Conservation (phyloP, 2,329 filamentous ascomycete species). For the Knufia petricola region DNA sequence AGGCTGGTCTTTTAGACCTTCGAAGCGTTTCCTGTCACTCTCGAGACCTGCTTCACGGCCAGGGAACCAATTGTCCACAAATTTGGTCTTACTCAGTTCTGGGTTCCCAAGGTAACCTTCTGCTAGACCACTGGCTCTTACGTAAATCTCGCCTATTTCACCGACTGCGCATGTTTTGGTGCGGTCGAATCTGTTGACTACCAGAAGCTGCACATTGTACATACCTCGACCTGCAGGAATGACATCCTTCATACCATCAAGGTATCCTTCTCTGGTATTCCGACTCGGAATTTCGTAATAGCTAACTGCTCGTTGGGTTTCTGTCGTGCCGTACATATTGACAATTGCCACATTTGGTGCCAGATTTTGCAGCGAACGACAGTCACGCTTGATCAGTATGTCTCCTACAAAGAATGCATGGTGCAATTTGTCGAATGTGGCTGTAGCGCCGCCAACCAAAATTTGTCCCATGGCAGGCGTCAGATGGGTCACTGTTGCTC, state of each 20-base stretch:
- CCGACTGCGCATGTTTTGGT: constrained; percentile 67
- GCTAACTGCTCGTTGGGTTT: constrained; percentile 70
- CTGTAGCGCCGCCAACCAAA: constrained; percentile 70
- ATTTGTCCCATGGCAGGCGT: constrained; percentile 97
- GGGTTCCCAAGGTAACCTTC: constrained; percentile 63
- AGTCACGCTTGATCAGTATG: constrained; percentile 75
- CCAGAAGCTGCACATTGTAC: constrained; percentile 76
- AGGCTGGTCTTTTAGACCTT: constrained; percentile 48
- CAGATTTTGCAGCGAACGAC: constrained; percentile 62
- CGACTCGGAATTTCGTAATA: constrained; percentile 69
- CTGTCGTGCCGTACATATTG: constrained; percentile 84
- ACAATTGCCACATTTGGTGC: constrained; percentile 66
- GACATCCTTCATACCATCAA: constrained; percentile 60
- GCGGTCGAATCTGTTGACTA: constrained; percentile 61
- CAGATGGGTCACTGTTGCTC: constrained; percentile 72
- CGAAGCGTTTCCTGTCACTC: constrained; percentile 47
- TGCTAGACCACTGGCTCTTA: constrained; percentile 73
- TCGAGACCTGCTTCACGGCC: constrained; percentile 61
- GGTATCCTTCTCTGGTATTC: constrained; percentile 51
- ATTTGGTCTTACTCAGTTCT: constrained; percentile 63
- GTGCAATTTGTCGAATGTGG: constrained; percentile 66
- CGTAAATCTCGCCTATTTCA: constrained; percentile 74
- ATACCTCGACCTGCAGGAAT: constrained; percentile 81
- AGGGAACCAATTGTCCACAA: constrained; percentile 78
- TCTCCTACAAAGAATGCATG: constrained; percentile 88